Conservation (phyloP, 2,329 filamentous ascomycete genomes). For the Didymella lethalis region DNA sequence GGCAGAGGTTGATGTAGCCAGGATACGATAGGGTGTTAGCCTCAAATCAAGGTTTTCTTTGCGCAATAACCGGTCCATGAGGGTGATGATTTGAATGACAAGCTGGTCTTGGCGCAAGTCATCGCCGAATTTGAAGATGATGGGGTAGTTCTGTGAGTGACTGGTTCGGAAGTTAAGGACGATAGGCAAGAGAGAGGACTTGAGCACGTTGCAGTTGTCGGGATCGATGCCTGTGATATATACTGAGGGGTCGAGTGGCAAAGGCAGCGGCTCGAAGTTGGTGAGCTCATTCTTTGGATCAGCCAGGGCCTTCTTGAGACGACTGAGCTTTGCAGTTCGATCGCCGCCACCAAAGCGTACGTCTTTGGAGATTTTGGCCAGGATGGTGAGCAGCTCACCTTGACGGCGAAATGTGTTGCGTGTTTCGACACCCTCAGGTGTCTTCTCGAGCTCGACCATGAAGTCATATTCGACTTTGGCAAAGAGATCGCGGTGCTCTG, state of each 20-base stretch:
- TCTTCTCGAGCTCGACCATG: constrained; percentile 83
- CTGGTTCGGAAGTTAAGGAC: constrained; percentile 89
- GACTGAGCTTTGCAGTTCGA: constrained; percentile 80
- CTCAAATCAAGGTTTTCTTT: constrained; percentile 97
- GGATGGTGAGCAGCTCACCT: constrained; percentile 84
- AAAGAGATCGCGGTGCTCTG: constrained; percentile 83
- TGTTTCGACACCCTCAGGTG: constrained; percentile 72
- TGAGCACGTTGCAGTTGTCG: constrained; percentile 90
- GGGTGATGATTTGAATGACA: constrained; percentile 94
- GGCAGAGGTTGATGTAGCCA: constrained; percentile 88
- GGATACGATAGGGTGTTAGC: constrained; percentile 92
- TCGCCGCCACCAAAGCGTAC: constrained; percentile 82
- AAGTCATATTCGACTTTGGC: constrained; percentile 95
- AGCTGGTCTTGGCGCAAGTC: constrained; percentile 96
- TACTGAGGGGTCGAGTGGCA: constrained; percentile 87
- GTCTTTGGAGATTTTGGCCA: constrained; percentile 89
- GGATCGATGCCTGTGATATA: constrained; percentile 80
- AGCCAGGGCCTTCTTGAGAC: constrained; percentile 81
- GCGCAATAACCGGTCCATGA: constrained; percentile 94
- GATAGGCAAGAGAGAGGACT: constrained; percentile 90
- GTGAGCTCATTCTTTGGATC: constrained; percentile 91
- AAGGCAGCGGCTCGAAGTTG: constrained; percentile 81
- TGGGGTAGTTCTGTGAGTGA: constrained; percentile 79
- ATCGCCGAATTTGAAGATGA: constrained; percentile 97
- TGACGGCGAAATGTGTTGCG: constrained; percentile 82